Conservation (phyloP, 108 stramenopile genomes). For the Aurantiochytrium sp. region DNA sequence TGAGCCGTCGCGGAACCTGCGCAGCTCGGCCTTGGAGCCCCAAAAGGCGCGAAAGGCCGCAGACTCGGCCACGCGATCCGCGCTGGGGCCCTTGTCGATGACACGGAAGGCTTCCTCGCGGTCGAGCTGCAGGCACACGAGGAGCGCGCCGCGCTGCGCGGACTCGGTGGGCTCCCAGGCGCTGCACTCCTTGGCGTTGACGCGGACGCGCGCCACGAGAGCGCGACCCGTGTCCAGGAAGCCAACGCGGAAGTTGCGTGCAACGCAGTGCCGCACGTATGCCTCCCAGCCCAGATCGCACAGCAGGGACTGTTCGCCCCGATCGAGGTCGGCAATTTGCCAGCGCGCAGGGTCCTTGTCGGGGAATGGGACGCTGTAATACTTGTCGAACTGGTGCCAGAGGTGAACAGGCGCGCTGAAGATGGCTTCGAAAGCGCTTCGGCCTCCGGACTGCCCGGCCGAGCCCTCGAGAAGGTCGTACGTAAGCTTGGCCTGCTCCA, state of each 20-base stretch:
- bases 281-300: conserved; percentile 22
- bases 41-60: conserved; percentile 18
- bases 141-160: background rate
- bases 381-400: conserved; percentile 21
- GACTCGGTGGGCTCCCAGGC: background rate
- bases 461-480: background rate
- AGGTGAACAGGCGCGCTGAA: background rate
- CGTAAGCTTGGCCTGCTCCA: background rate
- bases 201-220: background rate
- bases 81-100: conserved; percentile 18
- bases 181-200: background rate
- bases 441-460: background rate
- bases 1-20: background rate
- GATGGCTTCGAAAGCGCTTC: background rate
- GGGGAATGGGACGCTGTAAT: background rate
- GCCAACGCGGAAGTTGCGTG: background rate
- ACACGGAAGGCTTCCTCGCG: background rate
- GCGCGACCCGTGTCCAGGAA: background rate
- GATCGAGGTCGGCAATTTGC: background rate
- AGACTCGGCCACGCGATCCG: background rate
- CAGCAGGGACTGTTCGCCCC: background rate
- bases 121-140: background rate
- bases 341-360: background rate
- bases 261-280: background rate
- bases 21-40: background rate